These are phyloP conservation scores for Hordeum marinum DNA, from an alignment of 176 grass and related monocot species.

Conservation along the genomic window DNA sequence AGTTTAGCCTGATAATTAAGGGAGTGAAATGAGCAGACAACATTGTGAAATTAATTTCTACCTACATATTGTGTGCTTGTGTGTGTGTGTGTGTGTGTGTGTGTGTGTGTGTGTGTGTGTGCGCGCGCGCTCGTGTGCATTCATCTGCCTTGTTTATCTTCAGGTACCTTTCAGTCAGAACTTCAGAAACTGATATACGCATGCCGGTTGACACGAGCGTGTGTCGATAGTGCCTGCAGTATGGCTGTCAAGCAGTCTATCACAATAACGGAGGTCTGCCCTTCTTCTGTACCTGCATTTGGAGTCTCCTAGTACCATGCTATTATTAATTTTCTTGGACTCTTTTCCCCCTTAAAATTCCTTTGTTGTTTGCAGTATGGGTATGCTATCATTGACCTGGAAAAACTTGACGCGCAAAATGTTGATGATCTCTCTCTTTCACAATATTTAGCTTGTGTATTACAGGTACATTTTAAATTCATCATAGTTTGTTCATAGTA, in stretches of 20 bases:
- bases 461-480: slow-evolving; percentile 61
- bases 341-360: neutral
- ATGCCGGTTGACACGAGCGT: slow-evolving; percentile 64
- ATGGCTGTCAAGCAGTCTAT: slow-evolving; percentile 54
- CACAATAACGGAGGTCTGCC: slow-evolving; percentile 59
- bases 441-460: slow-evolving; percentile 59
- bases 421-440: slow-evolving; percentile 78
- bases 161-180: slow-evolving; percentile 62
- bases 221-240: slow-evolving; percentile 42
- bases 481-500: neutral
- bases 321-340: neutral
- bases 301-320: slow-evolving; percentile 13
- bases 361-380: slow-evolving; percentile 58
- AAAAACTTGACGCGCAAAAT: slow-evolving; percentile 66
- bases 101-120: too few relatives aligned
- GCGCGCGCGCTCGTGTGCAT: neutral
- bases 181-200: slow-evolving; percentile 64
- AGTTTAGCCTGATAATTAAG: neutral
- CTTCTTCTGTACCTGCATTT: slow-evolving; percentile 6
- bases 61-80: neutral
- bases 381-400: slow-evolving; percentile 79
- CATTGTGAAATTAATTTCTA: neutral
- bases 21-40: neutral
- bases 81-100: too few relatives aligned
- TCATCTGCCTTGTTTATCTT: slow-evolving; percentile 26